Evolutionary conservation across 805 yeast genomes (phyloP), one percentile per base, ranked within the genome.

Genomic region (Tanozyma kutaoensis): DNA sequence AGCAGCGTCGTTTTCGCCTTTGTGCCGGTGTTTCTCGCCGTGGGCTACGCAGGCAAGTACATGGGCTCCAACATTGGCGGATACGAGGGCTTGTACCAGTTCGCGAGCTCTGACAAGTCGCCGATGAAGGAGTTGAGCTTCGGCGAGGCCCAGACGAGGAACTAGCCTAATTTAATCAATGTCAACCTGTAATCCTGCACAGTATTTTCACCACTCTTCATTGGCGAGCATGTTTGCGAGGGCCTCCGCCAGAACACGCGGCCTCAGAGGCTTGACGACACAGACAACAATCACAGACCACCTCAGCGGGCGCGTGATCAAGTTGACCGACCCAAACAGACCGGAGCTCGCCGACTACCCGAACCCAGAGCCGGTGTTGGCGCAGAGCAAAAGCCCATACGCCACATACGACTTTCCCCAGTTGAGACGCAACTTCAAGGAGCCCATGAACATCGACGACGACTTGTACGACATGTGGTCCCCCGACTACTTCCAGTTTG

Each of bases 401-500:
- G 62, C 53, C 34, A 72, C 69, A 44, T 81, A 75, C 52, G 91
- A 80, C 48, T 88, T 80, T 48, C 79, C 60, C 40, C 93, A 80
- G 53, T 69, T 75, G 50, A 69, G 88, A 58, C 72, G 93, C 55
- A 80, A 81, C 59, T 61, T 69, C 37, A 67, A 70, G 37, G 85
- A 81, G 35, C 80, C 84, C 16, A 50, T 80, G 37, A 74, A 73
- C 47, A 70, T 73, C 29, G 70, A 74, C 41, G 78, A 75, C 38
- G 94, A 81, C 45, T 56, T 69, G 50, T 62, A 74, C 44, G 86
- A 81, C 50, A 66, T 79, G 63, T 81, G 93, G 93, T 69, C 93
- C 7, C 91, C 93, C 9, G 93, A 81, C 44, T 66, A 73, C 44
- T 71, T 62, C 48, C 72, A 73, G 39, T 49, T 59, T 21, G 77